phyloP scores from a whole-genome alignment of 768 basidiomycete genomes.

The Suillus weaverae region DNA sequence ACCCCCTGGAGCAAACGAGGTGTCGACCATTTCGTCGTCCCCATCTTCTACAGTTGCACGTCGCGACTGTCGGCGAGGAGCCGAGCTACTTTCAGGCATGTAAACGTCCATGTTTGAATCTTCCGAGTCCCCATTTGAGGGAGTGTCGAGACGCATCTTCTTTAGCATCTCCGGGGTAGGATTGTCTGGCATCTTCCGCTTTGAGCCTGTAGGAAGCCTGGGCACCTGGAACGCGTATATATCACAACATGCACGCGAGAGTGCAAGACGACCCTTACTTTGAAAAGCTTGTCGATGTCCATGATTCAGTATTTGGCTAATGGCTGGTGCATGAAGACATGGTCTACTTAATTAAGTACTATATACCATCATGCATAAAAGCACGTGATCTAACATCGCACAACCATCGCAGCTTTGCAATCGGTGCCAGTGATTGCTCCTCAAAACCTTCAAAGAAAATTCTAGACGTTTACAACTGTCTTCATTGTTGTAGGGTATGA shows the following conservation, averaged over 20 bases:
- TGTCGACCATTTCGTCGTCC: slow-evolving; percentile 31
- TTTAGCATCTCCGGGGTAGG: slow-evolving; percentile 83
- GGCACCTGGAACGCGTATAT: slow-evolving; percentile 48
- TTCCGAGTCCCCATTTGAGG: slow-evolving; percentile 10
- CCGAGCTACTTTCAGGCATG: slow-evolving; percentile 10
- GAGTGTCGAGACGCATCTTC: slow-evolving; percentile 62
- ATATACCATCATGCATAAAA: too few species aligned
- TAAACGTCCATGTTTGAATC: slow-evolving; percentile 9
- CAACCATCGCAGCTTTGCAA: background rate
- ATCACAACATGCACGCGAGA: background rate
- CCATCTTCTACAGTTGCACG: slow-evolving; percentile 61
- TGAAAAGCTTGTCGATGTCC: slow-evolving; percentile 54
- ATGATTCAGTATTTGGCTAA: slow-evolving; percentile 24
- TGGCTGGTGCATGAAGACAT: slow-evolving; percentile 1
- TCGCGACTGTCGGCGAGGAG: slow-evolving; percentile 33
- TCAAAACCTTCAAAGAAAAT: background rate
- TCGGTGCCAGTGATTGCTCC: background rate
- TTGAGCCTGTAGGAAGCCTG: slow-evolving; percentile 63
- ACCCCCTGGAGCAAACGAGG: slow-evolving; percentile 75
- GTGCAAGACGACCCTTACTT: slow-evolving; percentile 28
- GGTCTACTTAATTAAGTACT: background rate
- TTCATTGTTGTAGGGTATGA: background rate
- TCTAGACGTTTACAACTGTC: background rate
- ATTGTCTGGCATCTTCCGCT: slow-evolving; percentile 74
- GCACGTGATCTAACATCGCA: background rate